phyloP scores from a whole-genome alignment of 129 eudicot species.

The Lonicera japonica region DNA sequence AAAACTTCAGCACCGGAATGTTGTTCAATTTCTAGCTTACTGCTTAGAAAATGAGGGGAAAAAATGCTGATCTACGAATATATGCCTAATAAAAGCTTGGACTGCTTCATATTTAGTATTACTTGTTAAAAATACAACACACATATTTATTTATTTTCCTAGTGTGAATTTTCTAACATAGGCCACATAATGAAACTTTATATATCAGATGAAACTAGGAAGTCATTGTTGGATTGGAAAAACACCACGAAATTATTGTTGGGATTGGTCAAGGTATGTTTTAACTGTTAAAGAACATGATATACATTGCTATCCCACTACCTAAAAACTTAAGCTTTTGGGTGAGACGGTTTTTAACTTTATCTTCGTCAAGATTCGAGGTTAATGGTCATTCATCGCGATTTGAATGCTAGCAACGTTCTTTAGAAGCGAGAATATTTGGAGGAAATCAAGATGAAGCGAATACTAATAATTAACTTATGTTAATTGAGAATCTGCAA shows the following conservation, averaged over 20 bases:
- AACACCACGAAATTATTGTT: neutral
- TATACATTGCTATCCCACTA: too few species aligned
- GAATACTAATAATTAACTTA: neutral
- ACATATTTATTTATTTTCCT: too few species aligned
- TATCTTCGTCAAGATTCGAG: conserved; percentile 18
- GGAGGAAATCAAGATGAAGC: neutral
- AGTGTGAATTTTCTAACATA: too few species aligned
- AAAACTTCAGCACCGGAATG: conserved; percentile 17
- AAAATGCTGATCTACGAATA: neutral
- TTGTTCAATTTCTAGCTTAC: conserved; percentile 15
- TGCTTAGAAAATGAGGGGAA: conserved; percentile 9
- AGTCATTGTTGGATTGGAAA: conserved; percentile 1
- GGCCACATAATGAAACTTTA: too few species aligned
- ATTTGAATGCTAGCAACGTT: neutral
- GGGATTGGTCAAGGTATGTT: conserved; percentile 9
- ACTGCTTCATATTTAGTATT: neutral
- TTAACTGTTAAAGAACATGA: too few species aligned
- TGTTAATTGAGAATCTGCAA: too few species aligned
- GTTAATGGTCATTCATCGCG: neutral
- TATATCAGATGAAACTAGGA: neutral
- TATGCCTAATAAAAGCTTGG: neutral
- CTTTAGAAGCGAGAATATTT: neutral
- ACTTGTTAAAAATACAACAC: too few species aligned
- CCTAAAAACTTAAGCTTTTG: too few species aligned
- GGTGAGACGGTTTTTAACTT: too few species aligned